phyloP scores from a whole-genome alignment of 495 filamentous ascomycete species.

The Pseudomonodictys pantanalensis region DNA sequence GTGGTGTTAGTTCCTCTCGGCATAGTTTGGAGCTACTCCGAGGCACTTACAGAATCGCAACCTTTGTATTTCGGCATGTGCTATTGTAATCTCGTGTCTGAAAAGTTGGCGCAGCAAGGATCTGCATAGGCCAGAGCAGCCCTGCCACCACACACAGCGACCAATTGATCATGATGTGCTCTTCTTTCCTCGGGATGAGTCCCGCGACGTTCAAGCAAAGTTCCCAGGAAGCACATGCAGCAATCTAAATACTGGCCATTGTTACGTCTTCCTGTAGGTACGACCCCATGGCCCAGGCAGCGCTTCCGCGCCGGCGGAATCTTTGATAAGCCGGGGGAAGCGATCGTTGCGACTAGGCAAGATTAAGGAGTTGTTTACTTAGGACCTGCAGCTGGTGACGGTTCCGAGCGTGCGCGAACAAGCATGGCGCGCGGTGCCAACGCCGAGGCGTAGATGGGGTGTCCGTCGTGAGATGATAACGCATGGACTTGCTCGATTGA shows the following conservation, averaged over 20 bases:
- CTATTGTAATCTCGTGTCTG: constrained; percentile 15
- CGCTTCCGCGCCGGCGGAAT: background rate
- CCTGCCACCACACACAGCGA: background rate
- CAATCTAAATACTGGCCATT: constrained; percentile 6
- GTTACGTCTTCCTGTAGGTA: constrained; percentile 13
- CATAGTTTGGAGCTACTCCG: background rate
- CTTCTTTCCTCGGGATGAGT: background rate
- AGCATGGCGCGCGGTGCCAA: constrained; percentile 1
- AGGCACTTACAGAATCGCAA: constrained; percentile 27
- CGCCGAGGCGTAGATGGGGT: background rate
- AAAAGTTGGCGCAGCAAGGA: constrained; percentile 15
- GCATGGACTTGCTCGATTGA: constrained; percentile 10
- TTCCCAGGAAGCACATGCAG: background rate
- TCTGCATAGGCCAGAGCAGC: background rate
- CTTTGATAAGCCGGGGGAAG: constrained; percentile 19
- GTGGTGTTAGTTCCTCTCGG: background rate
- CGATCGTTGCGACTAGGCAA: constrained; percentile 5
- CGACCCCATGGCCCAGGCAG: background rate
- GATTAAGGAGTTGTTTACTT: constrained; percentile 13
- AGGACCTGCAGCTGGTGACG: background rate
- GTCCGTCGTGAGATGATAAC: too few species aligned
- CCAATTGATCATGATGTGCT: constrained; percentile 8
- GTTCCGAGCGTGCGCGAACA: background rate
- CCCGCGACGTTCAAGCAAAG: constrained; percentile 4
- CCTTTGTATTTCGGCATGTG: constrained; percentile 27